phyloP scores from a whole-genome alignment of 2,329 filamentous ascomycete species.

The Camillea tinctor region DNA sequence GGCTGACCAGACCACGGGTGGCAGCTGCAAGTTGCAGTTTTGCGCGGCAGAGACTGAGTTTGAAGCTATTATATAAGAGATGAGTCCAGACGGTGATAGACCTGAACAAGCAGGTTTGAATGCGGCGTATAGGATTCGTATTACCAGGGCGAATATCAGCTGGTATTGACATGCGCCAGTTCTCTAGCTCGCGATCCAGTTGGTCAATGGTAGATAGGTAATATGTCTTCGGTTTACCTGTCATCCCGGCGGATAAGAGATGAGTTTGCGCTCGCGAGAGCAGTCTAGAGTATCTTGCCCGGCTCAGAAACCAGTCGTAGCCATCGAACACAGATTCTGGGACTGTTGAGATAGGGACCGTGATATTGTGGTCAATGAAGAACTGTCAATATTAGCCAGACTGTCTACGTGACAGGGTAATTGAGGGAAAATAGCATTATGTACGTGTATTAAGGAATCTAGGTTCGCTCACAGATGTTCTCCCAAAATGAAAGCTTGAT shows the following conservation, averaged over 20 bases:
- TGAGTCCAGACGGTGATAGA: conserved; percentile 19
- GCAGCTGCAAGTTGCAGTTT: conserved; percentile 20
- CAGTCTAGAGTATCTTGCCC: conserved; percentile 26
- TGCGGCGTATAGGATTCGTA: conserved; percentile 10
- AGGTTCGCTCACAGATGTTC: conserved; percentile 26
- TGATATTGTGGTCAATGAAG: conserved; percentile 34
- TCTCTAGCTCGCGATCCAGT: conserved; percentile 27
- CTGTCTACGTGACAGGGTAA: no score
- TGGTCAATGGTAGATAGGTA: conserved; percentile 29
- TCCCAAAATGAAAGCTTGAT: conserved; percentile 26
- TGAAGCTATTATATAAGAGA: conserved; percentile 30
- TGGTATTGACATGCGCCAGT: conserved; percentile 30
- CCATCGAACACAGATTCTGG: conserved; percentile 23
- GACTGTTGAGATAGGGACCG: conserved; percentile 27
- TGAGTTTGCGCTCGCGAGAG: conserved; percentile 30
- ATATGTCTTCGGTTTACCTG: conserved; percentile 22
- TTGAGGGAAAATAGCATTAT: no score
- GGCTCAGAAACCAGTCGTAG: conserved; percentile 28
- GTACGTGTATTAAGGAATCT: not conserved
- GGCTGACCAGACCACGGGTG: conserved; percentile 5
- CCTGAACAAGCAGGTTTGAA: conserved; percentile 8
- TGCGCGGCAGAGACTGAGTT: conserved; percentile 27
- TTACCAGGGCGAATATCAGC: conserved; percentile 16
- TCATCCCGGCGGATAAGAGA: conserved; percentile 30
- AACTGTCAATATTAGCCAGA: conserved; percentile 10